Evolutionary conservation across 2,329 filamentous ascomycete genomes (phyloP), one percentile per base, ranked within the genome.

Genomic region (Trichoderma koningiopsis): DNA sequence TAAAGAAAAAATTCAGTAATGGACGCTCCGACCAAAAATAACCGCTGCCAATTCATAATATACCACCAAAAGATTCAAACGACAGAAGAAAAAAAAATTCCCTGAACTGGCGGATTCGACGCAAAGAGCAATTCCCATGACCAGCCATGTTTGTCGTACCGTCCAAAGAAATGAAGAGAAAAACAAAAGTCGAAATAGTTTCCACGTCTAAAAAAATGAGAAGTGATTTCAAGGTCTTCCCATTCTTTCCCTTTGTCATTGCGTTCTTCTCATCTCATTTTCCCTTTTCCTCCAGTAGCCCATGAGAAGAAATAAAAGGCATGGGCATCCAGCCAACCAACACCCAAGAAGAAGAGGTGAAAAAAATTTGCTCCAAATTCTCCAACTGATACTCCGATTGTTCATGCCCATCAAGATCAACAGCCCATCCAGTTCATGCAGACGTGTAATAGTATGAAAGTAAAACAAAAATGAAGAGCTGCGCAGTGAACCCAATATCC

Each of bases 341-440:
- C 40, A 29, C 29, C 58, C 29, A n/a, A 29, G 37, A 64, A 53
- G 8, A 63, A 53, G 53, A 37, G 19, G 47, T 19, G 40, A 29
- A 37, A 29, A 53, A 52, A 13, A 27, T 64, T 61, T 56, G 49
- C 49, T 64, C 61, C 49, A n/a, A 16, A n/a, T 56, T 64, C 61
- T 56, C 61, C 61, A 64, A 31, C 61, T 56, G 61, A 64, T 64
- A 56, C 61, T 64, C 61, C 61, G 33, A 43, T 22, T 64, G 24
- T 56, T 35, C 61, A 64, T 64, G 61, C 61, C 61, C 49, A 40
- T 64, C 49, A 43, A 55, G 47, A 43, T 40, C 49, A 64, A 52
- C 61, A 56, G 24, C 61, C 60, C 59, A 55, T 64, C 61, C 61
- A 52, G 53, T 56, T 64, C 49, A 64, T 64, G 24, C 49, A 64